These are phyloP conservation scores for Ophiostoma piceae DNA, from an alignment of 2,329 filamentous ascomycete species.

Conservation along the genomic window DNA sequence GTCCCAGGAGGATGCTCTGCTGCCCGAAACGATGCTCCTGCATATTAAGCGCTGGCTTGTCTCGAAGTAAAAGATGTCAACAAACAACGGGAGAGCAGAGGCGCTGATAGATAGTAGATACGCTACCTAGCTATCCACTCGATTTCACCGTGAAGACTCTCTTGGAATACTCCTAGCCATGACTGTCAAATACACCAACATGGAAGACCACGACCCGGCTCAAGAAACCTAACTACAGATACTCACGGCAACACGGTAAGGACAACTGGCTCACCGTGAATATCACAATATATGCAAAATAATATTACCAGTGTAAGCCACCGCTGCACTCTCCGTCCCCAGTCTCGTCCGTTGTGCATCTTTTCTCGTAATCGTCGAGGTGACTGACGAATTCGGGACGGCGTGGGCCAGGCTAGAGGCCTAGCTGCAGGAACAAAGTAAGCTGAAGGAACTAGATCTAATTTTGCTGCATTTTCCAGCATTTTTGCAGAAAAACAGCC, in stretches of 20 bases:
- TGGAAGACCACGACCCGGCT: no score
- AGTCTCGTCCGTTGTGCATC: background rate
- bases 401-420: background rate
- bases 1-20: background rate
- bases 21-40: background rate
- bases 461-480: no score
- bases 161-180: no score
- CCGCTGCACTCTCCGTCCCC: background rate
- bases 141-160: no score
- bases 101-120: no score
- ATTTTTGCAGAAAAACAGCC: background rate
- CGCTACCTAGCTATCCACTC: no score
- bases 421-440: background rate
- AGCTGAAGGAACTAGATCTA: background rate
- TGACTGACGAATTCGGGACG: background rate
- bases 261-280: background rate
- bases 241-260: background rate
- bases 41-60: constrained; percentile 5
- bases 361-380: background rate
- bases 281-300: background rate
- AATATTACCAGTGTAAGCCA: background rate
- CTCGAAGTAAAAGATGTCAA: background rate
- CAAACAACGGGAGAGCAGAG: background rate
- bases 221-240: background rate
- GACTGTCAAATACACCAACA: no score